phyloP scores from a whole-genome alignment of 2,329 filamentous ascomycete genomes.

The Scytalidium sp. region DNA sequence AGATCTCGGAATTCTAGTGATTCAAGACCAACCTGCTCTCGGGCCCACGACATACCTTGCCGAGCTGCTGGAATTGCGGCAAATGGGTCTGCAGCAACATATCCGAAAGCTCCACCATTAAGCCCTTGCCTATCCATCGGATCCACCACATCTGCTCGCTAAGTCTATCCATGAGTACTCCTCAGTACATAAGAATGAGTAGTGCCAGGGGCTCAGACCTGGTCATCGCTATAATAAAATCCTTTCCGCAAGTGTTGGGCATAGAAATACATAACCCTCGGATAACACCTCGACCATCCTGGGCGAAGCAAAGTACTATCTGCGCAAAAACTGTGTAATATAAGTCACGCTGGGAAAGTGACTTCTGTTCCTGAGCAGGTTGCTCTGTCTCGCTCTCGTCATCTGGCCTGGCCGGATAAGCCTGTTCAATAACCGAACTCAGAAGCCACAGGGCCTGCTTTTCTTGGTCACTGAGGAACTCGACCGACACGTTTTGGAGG shows the following conservation, averaged over 20 bases:
- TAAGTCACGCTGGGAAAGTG: not conserved
- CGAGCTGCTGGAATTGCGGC: conserved; percentile 16
- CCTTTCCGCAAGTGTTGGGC: conserved; percentile 24
- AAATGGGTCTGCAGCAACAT: conserved; percentile 19
- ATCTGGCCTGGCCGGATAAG: conserved; percentile 2
- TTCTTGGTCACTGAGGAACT: not conserved
- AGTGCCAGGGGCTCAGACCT: conserved; percentile 32
- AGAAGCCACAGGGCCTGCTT: conserved; percentile 3
- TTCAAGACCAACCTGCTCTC: conserved; percentile 19
- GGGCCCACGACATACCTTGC: conserved; percentile 25
- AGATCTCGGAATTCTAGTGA: too few relatives aligned
- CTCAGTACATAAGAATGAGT: conserved; percentile 36
- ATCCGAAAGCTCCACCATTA: conserved; percentile 24
- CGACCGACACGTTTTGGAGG: not conserved
- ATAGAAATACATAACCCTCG: conserved; percentile 30
- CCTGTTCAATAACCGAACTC: conserved; percentile 6
- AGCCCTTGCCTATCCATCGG: conserved; percentile 12
- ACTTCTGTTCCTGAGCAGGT: not conserved
- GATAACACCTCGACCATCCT: conserved; percentile 30
- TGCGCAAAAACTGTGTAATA: conserved; percentile 20
- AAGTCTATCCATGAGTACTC: conserved; percentile 28
- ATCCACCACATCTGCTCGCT: conserved; percentile 24
- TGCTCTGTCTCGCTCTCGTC: not conserved
- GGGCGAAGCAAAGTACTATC: conserved; percentile 31
- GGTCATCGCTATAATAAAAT: conserved; percentile 29